phyloP scores from a whole-genome alignment of 345 rosid species.

The Conringia planisiliqua region DNA sequence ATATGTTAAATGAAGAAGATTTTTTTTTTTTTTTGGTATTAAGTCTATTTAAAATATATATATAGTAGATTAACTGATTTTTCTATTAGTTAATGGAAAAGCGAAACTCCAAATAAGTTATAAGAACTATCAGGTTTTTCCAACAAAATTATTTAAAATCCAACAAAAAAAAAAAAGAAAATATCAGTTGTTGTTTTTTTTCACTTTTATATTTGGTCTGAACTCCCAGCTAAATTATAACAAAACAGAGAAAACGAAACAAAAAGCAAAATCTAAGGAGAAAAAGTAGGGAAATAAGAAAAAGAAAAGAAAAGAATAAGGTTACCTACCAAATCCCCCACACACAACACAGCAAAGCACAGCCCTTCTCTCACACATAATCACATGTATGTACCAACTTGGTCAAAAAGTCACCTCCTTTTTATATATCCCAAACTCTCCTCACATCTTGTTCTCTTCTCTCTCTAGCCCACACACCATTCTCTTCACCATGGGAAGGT shows the following conservation, averaged over 20 bases:
- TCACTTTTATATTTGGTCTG: not conserved
- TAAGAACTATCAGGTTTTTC: too few relatives aligned
- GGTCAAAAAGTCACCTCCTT: conserved; percentile 18
- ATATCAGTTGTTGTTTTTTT: not conserved
- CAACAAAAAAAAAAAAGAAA: too few relatives aligned
- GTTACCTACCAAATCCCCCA: conserved; percentile 57
- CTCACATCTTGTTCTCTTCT: conserved; percentile 18
- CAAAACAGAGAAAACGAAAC: not conserved
- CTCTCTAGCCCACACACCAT: conserved; percentile 8
- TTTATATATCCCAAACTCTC: conserved; percentile 17
- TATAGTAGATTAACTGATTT: too few relatives aligned
- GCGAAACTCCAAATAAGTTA: too few relatives aligned
- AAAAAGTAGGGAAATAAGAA: not conserved
- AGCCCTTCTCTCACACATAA: conserved; percentile 28
- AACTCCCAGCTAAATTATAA: not conserved
- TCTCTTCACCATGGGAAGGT: conserved; percentile 62
- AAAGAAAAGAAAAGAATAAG: conserved; percentile 20
- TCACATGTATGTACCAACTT: conserved; percentile 43
- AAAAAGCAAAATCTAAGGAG: conserved; percentile 31
- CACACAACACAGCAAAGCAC: conserved; percentile 24
- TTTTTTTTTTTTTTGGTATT: too few relatives aligned
- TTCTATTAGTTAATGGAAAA: too few relatives aligned
- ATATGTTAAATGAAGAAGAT: too few relatives aligned
- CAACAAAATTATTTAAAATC: too few relatives aligned
- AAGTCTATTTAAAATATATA: too few relatives aligned